phyloP scores from a whole-genome alignment of 176 grass and related monocot genomes.

The Thalia dealbata region DNA sequence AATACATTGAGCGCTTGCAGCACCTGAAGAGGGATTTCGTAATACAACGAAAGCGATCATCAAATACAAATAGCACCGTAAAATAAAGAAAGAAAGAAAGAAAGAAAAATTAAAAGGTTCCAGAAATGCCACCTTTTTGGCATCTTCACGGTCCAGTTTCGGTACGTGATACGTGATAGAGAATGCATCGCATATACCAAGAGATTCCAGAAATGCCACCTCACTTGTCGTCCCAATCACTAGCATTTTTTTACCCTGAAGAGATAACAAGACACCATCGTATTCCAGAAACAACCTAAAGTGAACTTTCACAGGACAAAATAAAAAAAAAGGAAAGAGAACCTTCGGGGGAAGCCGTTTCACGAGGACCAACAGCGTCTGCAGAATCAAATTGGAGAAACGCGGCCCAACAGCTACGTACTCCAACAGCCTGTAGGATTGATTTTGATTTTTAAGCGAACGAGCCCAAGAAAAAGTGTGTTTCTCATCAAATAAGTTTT shows the following conservation, averaged over 20 bases:
- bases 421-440: constrained; percentile 81
- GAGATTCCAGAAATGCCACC: constrained; percentile 68
- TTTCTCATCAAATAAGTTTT: not conserved
- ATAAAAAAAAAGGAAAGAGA: not conserved
- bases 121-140: constrained; percentile 71
- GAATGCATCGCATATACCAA: constrained; percentile 91
- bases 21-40: constrained; percentile 30
- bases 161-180: constrained; percentile 87
- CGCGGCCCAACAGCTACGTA: constrained; percentile 89
- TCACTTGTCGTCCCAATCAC: constrained; percentile 80
- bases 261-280: not conserved
- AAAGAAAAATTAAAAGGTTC: not conserved
- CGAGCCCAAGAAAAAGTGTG: too few relatives aligned
- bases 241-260: constrained; percentile 61
- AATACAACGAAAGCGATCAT: not conserved
- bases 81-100: not conserved
- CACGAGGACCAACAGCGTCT: constrained; percentile 78
- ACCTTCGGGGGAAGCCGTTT: constrained; percentile 93
- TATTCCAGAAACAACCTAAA: too few relatives aligned
- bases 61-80: too few relatives aligned
- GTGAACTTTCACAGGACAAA: too few relatives aligned
- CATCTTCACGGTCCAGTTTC: constrained; percentile 71
- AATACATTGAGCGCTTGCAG: constrained; percentile 69
- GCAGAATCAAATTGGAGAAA: constrained; percentile 84
- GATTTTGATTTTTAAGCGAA: too few relatives aligned